Evolutionary conservation across 1,139 yeast genomes (phyloP).

Genomic region (Geotrichum bryndzae): DNA sequence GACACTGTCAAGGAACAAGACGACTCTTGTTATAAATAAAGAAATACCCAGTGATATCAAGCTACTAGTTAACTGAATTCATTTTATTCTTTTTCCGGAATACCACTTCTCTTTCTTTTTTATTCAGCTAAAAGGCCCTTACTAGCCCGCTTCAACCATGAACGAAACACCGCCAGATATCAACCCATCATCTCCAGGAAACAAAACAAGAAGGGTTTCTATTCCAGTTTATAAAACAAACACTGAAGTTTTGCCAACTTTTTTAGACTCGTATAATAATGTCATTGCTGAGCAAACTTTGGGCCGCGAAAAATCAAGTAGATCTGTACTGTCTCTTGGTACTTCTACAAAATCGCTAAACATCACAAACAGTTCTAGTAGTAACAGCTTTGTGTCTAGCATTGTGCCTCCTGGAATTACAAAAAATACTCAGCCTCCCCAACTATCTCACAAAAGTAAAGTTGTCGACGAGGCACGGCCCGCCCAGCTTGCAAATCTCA

Average conservation of each 20-base stretch:
- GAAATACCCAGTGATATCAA: too few species aligned
- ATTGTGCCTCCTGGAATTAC: background rate
- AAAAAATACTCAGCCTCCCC: background rate
- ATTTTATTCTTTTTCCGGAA: too few species aligned
- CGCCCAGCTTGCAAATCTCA: background rate
- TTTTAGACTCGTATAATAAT: background rate
- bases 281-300: background rate
- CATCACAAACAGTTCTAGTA: constrained; percentile 10
- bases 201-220: background rate
- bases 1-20: background rate
- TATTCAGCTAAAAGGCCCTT: too few species aligned
- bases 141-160: background rate
- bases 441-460: background rate
- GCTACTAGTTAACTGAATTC: too few species aligned
- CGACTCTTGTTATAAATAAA: background rate
- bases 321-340: background rate
- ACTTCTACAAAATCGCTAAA: constrained; percentile 14
- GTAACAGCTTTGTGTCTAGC: background rate
- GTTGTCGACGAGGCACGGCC: background rate
- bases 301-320: background rate
- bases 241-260: background rate
- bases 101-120: too few species aligned
- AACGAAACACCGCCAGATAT: background rate
- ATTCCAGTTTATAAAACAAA: background rate
- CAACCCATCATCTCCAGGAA: background rate